Evolutionary conservation across 2,329 filamentous ascomycete species (phyloP).

Genomic region (Aspergillus chevalieri): DNA sequence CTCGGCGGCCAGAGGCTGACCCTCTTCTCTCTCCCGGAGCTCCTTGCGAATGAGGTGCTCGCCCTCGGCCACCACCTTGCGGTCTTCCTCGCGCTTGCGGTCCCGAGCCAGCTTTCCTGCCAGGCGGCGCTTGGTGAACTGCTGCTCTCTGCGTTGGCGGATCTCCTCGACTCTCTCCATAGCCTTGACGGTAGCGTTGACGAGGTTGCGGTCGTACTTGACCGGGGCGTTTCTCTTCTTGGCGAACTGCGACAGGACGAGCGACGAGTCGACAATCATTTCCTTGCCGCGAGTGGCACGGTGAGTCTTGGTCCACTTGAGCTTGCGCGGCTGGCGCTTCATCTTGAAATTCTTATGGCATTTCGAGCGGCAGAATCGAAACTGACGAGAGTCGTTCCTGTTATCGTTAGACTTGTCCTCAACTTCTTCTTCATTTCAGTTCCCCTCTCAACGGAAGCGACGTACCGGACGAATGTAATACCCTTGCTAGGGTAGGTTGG

Average conservation of each 20-base stretch:
- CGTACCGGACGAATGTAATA: constrained; percentile 57
- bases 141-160: constrained; percentile 71
- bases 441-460: constrained; percentile 10
- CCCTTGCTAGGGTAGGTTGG: constrained; percentile 61
- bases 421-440: constrained; percentile 5
- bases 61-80: constrained; percentile 85
- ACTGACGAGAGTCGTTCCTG: constrained; percentile 57
- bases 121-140: constrained; percentile 93
- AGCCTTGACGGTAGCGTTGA: constrained; percentile 78
- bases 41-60: constrained; percentile 81
- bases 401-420: background rate
- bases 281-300: constrained; percentile 76
- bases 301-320: constrained; percentile 96
- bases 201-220: constrained; percentile 90
- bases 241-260: constrained; percentile 66
- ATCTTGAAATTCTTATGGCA: constrained; percentile 83
- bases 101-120: constrained; percentile 69
- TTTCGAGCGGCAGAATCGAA: constrained; percentile 63
- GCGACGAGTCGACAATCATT: constrained; percentile 88
- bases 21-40: constrained; percentile 53
- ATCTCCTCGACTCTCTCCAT: constrained; percentile 91
- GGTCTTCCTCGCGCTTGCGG: constrained; percentile 68
- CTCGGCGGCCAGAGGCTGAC: constrained; percentile 27
- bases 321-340: constrained; percentile 95
- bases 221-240: constrained; percentile 89